Percentiles rank a stretch among this genome's conserved stretches.
Evolutionary conservation across 1,284 basidiomycete genomes (phyloP).

Genomic region (Inonotus hispidus): DNA sequence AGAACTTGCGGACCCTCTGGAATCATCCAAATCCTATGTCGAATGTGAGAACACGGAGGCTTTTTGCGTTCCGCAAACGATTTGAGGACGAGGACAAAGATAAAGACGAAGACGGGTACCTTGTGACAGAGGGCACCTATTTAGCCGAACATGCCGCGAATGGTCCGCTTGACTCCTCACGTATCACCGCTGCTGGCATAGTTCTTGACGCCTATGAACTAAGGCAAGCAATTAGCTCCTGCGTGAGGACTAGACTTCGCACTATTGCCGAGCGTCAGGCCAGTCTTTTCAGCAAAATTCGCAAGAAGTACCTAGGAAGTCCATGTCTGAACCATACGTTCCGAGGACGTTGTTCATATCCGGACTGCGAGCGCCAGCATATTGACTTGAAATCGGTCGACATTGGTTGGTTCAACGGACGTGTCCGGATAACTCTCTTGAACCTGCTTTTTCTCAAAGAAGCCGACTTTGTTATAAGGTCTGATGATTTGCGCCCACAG

Average conservation of each 20-base stretch:
- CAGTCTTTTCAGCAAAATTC: not conserved
- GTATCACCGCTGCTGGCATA: not conserved
- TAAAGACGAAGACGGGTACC: not conserved
- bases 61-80: constrained; percentile 9
- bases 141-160: not conserved
- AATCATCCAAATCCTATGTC: not conserved
- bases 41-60: constrained; percentile 1
- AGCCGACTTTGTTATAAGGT: not conserved
- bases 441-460: constrained; percentile 10
- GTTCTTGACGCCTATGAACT: not conserved
- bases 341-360: not conserved
- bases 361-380: constrained; percentile 12
- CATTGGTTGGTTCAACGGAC: constrained; percentile 11
- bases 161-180: not conserved
- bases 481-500: not conserved
- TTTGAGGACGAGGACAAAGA: no score
- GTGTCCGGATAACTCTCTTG: constrained; percentile 10
- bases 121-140: constrained; percentile 1
- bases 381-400: not conserved
- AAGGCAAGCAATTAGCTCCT: not conserved
- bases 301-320: not conserved
- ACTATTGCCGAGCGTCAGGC: not conserved
- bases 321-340: constrained; percentile 12
- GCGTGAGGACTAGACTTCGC: not conserved
- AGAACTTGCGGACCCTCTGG: constrained; percentile 3